Evolutionary conservation across 257 asterid genomes (phyloP).

Genomic region (Jasminum sambac): DNA sequence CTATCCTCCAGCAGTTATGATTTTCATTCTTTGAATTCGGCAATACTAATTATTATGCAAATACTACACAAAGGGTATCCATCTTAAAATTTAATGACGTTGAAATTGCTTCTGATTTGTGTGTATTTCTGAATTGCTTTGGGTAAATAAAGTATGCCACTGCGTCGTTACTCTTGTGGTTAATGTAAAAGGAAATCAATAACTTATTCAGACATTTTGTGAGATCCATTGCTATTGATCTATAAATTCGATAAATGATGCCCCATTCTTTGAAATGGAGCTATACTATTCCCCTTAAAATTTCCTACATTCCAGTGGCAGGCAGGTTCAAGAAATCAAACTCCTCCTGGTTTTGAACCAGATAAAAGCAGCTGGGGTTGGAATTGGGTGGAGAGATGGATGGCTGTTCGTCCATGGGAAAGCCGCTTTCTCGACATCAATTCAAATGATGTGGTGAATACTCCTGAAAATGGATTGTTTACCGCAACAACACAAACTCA

Average conservation of each 20-base stretch:
- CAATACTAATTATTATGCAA: background rate
- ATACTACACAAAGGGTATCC: constrained; percentile 9
- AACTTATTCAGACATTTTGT: background rate
- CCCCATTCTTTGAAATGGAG: background rate
- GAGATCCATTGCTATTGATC: no score
- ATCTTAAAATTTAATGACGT: background rate
- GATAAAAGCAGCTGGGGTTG: constrained; percentile 96
- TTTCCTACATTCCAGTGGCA: constrained; percentile 77
- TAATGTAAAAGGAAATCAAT: background rate
- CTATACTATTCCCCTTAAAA: constrained; percentile 19
- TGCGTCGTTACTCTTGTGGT: background rate
- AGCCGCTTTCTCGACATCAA: constrained; percentile 81
- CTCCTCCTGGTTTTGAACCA: constrained; percentile 69
- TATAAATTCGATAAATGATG: no score
- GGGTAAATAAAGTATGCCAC: background rate
- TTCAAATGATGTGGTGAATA: constrained; percentile 65
- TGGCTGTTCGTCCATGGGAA: constrained; percentile 99
- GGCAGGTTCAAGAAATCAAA: constrained; percentile 85
- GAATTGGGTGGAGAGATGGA: constrained; percentile 99
- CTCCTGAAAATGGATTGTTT: constrained; percentile 50
- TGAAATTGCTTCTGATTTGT: background rate
- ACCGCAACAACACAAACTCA: constrained; percentile 44
- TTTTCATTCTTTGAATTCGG: constrained; percentile 14
- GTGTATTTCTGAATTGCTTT: constrained; percentile 4
- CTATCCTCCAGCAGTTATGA: constrained; percentile 19